A percentile compares a stretch with the other conserved stretches of the same genome.
phyloP scores from a whole-genome alignment of 306 rosid genomes.

The Fragaria nilgerrensis region DNA sequence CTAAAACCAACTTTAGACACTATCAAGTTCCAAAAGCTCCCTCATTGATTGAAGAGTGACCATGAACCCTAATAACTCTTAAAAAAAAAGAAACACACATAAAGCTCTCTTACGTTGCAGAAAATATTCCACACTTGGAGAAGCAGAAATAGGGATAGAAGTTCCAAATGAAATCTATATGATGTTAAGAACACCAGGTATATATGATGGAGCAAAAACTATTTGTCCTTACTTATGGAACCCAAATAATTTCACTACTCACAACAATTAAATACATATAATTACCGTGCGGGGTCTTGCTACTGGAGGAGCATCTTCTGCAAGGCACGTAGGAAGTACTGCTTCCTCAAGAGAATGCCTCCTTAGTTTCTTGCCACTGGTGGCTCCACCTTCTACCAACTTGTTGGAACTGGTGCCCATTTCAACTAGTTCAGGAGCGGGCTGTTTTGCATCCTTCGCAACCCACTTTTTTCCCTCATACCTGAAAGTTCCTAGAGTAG shows the following conservation, averaged over 20 bases:
- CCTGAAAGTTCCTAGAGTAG: constrained; percentile 46
- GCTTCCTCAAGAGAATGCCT: constrained; percentile 78
- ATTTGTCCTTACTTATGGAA: neutral
- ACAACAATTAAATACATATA: constrained; percentile 13
- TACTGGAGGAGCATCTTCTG: constrained; percentile 29
- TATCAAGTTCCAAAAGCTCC: neutral
- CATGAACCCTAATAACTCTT: neutral
- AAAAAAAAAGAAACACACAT: neutral
- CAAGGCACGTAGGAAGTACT: constrained; percentile 43
- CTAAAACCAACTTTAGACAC: neutral
- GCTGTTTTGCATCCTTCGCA: constrained; percentile 30
- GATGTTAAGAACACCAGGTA: neutral
- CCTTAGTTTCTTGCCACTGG: constrained; percentile 36
- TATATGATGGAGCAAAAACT: constrained; percentile 1
- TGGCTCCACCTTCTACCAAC: constrained; percentile 27
- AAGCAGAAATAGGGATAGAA: neutral
- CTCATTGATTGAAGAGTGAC: neutral
- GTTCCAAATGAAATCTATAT: neutral
- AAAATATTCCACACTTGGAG: neutral
- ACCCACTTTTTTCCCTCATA: constrained; percentile 74
- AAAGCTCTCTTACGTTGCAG: neutral
- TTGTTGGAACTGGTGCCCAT: constrained; percentile 20
- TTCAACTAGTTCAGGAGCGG: constrained; percentile 39
- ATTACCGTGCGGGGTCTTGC: constrained; percentile 49
- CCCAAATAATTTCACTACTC: neutral